A percentile compares a stretch with the other conserved stretches of the same genome.
phyloP scores from a whole-genome alignment of 306 rosid genomes.

The Neltuma alba region DNA sequence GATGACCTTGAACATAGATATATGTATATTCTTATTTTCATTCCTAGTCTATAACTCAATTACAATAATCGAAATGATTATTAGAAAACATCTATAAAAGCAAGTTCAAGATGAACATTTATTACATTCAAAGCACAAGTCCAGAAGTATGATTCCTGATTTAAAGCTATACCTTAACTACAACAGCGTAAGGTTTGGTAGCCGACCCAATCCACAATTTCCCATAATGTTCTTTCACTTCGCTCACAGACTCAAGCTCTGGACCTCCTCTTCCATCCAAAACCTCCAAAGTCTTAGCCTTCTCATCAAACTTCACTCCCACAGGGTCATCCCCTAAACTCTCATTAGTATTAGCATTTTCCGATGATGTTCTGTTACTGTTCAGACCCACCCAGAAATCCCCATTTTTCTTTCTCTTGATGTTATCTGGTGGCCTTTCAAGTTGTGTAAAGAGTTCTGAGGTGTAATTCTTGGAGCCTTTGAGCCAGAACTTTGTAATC shows the following conservation, averaged over 20 bases:
- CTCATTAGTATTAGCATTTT: background rate
- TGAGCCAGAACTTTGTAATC: background rate
- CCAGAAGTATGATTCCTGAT: background rate
- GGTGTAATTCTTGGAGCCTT: background rate
- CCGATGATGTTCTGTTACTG: slow-evolving; percentile 9
- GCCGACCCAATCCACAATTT: slow-evolving; percentile 7
- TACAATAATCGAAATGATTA: background rate
- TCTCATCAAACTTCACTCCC: slow-evolving; percentile 41
- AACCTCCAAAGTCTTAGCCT: slow-evolving; percentile 32
- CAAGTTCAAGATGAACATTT: background rate
- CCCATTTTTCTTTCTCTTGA: slow-evolving; percentile 38
- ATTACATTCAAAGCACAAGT: no score
- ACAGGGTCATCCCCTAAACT: slow-evolving; percentile 41
- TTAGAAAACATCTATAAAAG: background rate
- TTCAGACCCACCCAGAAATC: slow-evolving; percentile 63
- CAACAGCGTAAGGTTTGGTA: background rate
- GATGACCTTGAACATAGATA: no score
- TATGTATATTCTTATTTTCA: no score
- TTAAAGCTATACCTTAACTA: background rate
- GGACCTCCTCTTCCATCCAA: slow-evolving; percentile 51
- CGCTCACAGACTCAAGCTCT: slow-evolving; percentile 45
- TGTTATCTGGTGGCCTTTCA: background rate
- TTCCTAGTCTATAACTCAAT: no score
- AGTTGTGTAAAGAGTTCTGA: background rate
- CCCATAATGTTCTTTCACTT: slow-evolving; percentile 26